These are phyloP conservation scores for Trichophaea hybrida DNA, from an alignment of 2,329 filamentous ascomycete genomes.

Conservation along the genomic window DNA sequence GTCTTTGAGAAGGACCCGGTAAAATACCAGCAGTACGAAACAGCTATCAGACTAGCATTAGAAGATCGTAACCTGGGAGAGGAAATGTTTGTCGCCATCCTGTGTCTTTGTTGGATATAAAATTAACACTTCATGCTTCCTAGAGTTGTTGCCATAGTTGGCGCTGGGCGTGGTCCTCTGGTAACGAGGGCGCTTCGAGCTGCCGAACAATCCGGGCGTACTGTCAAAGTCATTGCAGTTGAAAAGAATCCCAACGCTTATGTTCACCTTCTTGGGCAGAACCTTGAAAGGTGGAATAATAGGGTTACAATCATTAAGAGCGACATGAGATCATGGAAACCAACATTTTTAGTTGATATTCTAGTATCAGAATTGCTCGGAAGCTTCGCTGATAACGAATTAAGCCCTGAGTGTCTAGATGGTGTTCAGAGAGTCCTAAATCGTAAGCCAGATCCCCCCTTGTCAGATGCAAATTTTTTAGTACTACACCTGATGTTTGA, in stretches of 20 bases:
- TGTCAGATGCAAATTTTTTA: background rate
- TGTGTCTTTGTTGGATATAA: background rate
- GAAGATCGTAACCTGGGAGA: constrained; percentile 45
- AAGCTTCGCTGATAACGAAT: constrained; percentile 92
- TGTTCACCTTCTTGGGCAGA: constrained; percentile 78
- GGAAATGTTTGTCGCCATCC: constrained; percentile 13
- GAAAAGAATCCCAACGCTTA: constrained; percentile 99
- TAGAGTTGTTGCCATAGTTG: constrained; percentile 70
- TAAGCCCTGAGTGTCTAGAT: constrained; percentile 91
- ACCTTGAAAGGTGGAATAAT: constrained; percentile 63
- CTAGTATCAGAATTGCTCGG: constrained; percentile 86
- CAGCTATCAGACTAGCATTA: constrained; percentile 66
- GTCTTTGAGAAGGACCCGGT: constrained; percentile 97
- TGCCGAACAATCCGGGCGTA: constrained; percentile 58
- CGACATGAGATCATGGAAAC: constrained; percentile 94
- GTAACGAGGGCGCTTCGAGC: constrained; percentile 77
- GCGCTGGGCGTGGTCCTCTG: constrained; percentile 80
- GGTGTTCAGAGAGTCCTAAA: constrained; percentile 85
- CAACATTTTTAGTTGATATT: constrained; percentile 72
- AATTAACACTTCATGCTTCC: background rate
- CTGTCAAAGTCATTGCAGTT: constrained; percentile 76
- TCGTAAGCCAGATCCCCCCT: constrained; percentile 25
- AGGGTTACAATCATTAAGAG: constrained; percentile 81
- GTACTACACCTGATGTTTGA: background rate
- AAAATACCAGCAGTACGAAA: constrained; percentile 93